Conservation (phyloP, 352 stramenopile species). For the Globisporangium uncinulatum region DNA sequence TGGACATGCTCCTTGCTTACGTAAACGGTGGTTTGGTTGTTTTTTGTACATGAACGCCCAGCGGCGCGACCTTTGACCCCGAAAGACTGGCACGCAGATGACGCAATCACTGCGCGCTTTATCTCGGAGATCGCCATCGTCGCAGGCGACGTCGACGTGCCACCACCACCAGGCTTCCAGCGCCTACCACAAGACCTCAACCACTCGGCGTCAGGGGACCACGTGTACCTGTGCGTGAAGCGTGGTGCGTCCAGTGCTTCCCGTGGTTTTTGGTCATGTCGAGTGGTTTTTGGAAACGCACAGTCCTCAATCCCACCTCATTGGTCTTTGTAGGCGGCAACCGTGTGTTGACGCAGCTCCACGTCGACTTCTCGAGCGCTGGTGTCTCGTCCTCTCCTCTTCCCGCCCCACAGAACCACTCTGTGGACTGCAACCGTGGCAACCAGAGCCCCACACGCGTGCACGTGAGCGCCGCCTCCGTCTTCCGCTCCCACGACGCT, state of each 20-base stretch:
- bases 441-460: slow-evolving; percentile 19
- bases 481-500: slow-evolving; percentile 6
- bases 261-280: background rate
- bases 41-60: slow-evolving; percentile 10
- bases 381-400: slow-evolving; percentile 3
- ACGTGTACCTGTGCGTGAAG: slow-evolving; percentile 70
- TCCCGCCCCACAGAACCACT: background rate
- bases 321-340: slow-evolving; percentile 4
- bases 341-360: slow-evolving; percentile 33
- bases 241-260: slow-evolving; percentile 19
- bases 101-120: slow-evolving; percentile 29
- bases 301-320: no score
- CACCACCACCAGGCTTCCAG: slow-evolving; percentile 41
- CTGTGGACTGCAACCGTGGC: slow-evolving; percentile 32
- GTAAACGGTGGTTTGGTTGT: background rate
- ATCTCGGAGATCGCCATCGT: slow-evolving; percentile 62
- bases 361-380: slow-evolving; percentile 5
- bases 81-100: slow-evolving; percentile 34
- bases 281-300: background rate
- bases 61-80: slow-evolving; percentile 35
- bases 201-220: slow-evolving; percentile 50
- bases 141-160: slow-evolving; percentile 45
- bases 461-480: slow-evolving; percentile 24
- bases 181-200: slow-evolving; percentile 60
- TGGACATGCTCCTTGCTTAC: background rate